Base-by-base conservation (phyloP, 257 asterid genomes). In the Penstemon barbatus region DNA sequence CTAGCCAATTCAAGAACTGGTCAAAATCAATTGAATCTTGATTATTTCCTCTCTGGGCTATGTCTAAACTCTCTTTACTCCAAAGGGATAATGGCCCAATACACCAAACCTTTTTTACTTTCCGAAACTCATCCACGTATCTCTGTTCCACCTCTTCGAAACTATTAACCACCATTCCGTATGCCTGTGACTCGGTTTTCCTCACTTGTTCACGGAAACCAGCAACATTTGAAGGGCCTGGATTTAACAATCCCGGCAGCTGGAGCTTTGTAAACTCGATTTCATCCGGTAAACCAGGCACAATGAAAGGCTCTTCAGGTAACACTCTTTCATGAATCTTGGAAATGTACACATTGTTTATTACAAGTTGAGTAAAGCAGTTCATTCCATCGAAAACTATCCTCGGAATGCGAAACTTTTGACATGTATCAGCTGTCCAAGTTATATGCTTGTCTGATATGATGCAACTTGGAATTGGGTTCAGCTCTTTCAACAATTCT, bases 11-110 rank as follows among this genome's bases (percentile, higher is more conserved):
- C 38, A 50, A 10, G 48, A 48, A 50, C 33, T 50, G 39, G 7
- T 64, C 38, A 1, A 7, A 11, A 48, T 48, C 46, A 49, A 61
- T 42, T 12, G 66, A 40, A 61, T 50, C 66, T 5, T 25, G 33
- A 25, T 12, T 61, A 37, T 41, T 61, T 38, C 51, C 66, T 42
- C 66, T 42, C 4, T 61, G 52, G 11, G 66, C 48, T 51, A 61
- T 41, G 42, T 61, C 66, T 12, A 42, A n/a, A 9, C 15, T 50
- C 18, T 64, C 69, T 38, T n/a, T 36, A 39, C 50, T 64, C 13
- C 69, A 64, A 6, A 49, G 9, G 12, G 69, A 49, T n/a, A 64
- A 37, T 25, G 69, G 69, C 6, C 69, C 69, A 48, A 64, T 52
- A 8, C 49, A 64, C 69, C 69, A 49, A 64, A 64, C 59, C 13